Percentiles rank a stretch among this genome's conserved stretches.
Conservation (phyloP, 2,329 filamentous ascomycete species). For the Gyromitra esculenta region DNA sequence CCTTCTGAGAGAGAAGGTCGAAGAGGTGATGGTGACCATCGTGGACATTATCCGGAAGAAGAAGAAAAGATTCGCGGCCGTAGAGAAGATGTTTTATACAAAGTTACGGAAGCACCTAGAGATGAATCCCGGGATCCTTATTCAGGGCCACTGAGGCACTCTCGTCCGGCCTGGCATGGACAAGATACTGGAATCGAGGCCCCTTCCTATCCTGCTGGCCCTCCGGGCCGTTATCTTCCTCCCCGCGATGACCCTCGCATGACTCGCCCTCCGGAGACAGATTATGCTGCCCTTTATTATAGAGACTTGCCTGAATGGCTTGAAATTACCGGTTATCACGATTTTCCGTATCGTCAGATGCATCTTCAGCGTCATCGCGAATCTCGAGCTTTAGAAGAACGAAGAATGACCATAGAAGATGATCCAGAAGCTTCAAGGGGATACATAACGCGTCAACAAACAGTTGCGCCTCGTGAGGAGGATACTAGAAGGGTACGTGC, state of each 20-base stretch:
- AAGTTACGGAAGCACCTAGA: slow-evolving; percentile 51
- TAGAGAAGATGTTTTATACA: slow-evolving; percentile 51
- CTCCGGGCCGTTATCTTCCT: slow-evolving; percentile 49
- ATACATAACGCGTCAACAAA: slow-evolving; percentile 47
- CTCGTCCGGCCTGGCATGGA: slow-evolving; percentile 50
- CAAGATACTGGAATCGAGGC: slow-evolving; percentile 49
- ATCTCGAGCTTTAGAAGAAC: slow-evolving; percentile 52
- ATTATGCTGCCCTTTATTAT: slow-evolving; percentile 55
- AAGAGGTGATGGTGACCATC: slow-evolving; percentile 48
- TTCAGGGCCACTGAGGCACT: slow-evolving; percentile 43
- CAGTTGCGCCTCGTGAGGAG: slow-evolving; percentile 49
- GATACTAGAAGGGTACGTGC: slow-evolving; percentile 46
- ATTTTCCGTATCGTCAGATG: slow-evolving; percentile 54
- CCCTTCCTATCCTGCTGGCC: slow-evolving; percentile 49
- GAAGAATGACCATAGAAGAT: slow-evolving; percentile 48
- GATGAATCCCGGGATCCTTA: slow-evolving; percentile 54
- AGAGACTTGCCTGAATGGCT: slow-evolving; percentile 56
- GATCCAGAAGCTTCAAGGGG: slow-evolving; percentile 47
- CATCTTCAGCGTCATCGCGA: slow-evolving; percentile 53
- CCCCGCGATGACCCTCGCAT: slow-evolving; percentile 52
- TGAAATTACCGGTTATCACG: slow-evolving; percentile 56
- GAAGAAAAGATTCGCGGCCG: slow-evolving; percentile 52
- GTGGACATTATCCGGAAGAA: slow-evolving; percentile 50
- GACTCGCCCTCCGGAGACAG: slow-evolving; percentile 52
- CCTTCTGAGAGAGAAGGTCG: slow-evolving; percentile 42